Base-by-base conservation (phyloP, 2,329 filamentous ascomycete genomes). In the Hymenotorrendiella dingleyae region DNA sequence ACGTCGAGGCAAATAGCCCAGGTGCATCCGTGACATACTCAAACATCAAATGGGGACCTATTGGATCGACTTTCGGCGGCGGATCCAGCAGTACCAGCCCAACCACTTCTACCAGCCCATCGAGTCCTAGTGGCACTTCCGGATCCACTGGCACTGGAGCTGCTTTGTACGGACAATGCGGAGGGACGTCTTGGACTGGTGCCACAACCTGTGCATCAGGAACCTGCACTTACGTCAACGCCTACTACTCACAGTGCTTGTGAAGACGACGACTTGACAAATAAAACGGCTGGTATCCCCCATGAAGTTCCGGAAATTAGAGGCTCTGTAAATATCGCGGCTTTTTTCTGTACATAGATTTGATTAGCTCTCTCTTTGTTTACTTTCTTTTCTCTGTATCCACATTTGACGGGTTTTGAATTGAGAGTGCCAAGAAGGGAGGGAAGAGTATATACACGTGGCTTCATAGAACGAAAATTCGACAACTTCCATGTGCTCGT, bases 1-100 rank as follows among this genome's bases (percentile, higher is more conserved):
- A 69, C 5, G 63, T 82, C 26, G 71, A 80, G 63, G 30, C 62
- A 19, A 54, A 64, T 33, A 59, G 62, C n/a, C 66, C 72, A 41
- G 66, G 68, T 62, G 63, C 75, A 9, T 59, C 52, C 17, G 70
- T 72, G 64, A 54, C 48, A 30, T 58, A 52, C 50, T 60, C 61
- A 41, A 61, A 61, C 53, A 61, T 62, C 51, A 60, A 60, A 40
- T 58, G 58, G 52, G 60, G 60, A 40, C 50, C 57, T 23, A 55
- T 62, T 43, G 54, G 54, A 45, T 58, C 55, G 16, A 62, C 60
- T 42, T 62, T 51, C 49, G n/a, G n/a, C n/a, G n/a, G n/a, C n/a
- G n/a, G n/a, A n/a, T n/a, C n/a, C n/a, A n/a, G n/a, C n/a, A n/a
- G n/a, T n/a, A n/a, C n/a, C n/a, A n/a, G n/a, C n/a, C n/a, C n/a